Evolutionary conservation across 495 filamentous ascomycete species (phyloP), one percentile per base, ranked within the genome.

Genomic region (Friedmanniomyces simplex): DNA sequence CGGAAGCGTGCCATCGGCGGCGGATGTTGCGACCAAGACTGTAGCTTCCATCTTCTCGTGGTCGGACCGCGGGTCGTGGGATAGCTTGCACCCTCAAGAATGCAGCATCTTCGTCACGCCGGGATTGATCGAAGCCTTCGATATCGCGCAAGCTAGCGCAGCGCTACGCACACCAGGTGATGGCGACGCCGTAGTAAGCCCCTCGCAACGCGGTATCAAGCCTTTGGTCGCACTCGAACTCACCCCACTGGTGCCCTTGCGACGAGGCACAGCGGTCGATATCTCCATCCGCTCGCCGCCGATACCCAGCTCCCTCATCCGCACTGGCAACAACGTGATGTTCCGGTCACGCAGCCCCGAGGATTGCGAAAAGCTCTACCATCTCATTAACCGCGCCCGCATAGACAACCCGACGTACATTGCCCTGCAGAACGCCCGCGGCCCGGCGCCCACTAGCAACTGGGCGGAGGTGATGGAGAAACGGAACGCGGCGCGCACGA

Each of bases 401-500:
- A 83, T 89, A 66, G 85, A 91, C 70, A 96, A 95, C 65, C 85
- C 89, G 10, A 89, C 85, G 30, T 96, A 87, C 68, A 88, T 89
- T 60, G 85, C 86, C 1, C 79, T 96, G 18, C 87, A 91, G 67
- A 82, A 85, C 54, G 83, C 83, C 6, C 74, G 82, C 13, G 67
- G 67, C 4, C 65, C 72, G 1, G 51, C 58, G 21, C 77, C 64
- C 30, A 69, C 68, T 18, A 64, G 45, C 49, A 68, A 65, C 39
- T 72, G 69, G 65, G 69, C 67, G 13, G 66, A 67, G 26, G 59
- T 61, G 20, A 70, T 77, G 63, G 74, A 75, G 42, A 72, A 72
- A 21, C 69, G 71, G 11, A 70, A 71, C 55, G 63, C 64, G 28
- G 62, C 60, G 10, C 69, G 67, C 59, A 49, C 25, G 21, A 69